Conservation (phyloP, 306 rosid species). For the Vachellia pachyceras region DNA sequence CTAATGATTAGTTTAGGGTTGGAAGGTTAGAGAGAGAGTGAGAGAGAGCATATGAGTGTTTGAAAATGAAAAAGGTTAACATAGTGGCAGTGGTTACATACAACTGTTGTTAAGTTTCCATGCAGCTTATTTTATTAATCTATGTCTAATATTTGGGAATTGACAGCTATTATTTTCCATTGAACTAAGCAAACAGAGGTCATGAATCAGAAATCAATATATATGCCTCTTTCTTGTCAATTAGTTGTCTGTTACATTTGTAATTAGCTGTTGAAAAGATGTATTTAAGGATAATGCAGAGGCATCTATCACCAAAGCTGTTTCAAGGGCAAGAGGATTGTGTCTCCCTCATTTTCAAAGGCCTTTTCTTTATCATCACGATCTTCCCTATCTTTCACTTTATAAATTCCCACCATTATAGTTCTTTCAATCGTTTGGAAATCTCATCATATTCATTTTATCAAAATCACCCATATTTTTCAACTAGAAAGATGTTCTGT, state of each 20-base stretch:
- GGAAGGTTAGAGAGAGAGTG: constrained; percentile 41
- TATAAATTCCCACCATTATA: constrained; percentile 53
- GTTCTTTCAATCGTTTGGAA: constrained; percentile 42
- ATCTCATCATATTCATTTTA: constrained; percentile 40
- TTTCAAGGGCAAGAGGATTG: constrained; percentile 74
- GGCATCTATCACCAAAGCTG: constrained; percentile 45
- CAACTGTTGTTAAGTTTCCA: constrained; percentile 46
- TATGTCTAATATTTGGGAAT: constrained; percentile 30
- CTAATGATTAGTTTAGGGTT: constrained; percentile 27
- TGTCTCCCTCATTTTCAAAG: constrained; percentile 73
- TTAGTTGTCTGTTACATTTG: constrained; percentile 53
- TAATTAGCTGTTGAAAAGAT: constrained; percentile 53
- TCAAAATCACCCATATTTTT: constrained; percentile 23
- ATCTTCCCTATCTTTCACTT: constrained; percentile 54
- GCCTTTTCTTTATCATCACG: constrained; percentile 48
- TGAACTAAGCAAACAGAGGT: constrained; percentile 36
- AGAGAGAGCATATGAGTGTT: constrained; percentile 11
- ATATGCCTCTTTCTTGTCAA: constrained; percentile 56
- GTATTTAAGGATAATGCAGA: constrained; percentile 52
- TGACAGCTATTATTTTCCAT: constrained; percentile 31
- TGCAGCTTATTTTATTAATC: constrained; percentile 29
- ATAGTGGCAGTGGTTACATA: constrained; percentile 40
- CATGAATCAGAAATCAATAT: constrained; percentile 1
- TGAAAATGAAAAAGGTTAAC: constrained; percentile 26
- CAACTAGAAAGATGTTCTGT: background rate